These are phyloP conservation scores for Diutina sp. DNA, from an alignment of 1,139 yeast genomes.

Conservation along the genomic window DNA sequence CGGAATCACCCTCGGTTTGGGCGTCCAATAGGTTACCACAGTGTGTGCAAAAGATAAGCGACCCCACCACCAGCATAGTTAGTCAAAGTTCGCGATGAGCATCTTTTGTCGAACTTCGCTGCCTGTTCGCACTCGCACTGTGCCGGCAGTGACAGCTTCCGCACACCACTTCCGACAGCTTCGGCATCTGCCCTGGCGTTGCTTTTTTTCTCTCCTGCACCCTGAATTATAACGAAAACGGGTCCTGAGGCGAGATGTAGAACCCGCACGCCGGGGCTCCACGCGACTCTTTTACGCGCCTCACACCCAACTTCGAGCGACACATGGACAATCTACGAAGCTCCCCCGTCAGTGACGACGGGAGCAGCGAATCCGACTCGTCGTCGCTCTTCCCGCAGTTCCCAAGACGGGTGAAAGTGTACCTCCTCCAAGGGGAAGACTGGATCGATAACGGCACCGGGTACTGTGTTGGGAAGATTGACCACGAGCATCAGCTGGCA, in stretches of 20 bases:
- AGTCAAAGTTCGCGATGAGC: neutral
- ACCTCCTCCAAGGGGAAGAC: conserved; percentile 63
- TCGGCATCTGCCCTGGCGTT: neutral
- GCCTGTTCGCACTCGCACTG: neutral
- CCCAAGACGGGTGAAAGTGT: conserved; percentile 81
- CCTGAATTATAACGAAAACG: neutral
- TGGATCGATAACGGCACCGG: conserved; percentile 97
- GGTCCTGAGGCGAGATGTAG: neutral
- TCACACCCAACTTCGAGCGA: neutral
- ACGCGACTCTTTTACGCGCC: neutral
- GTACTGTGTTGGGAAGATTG: conserved; percentile 63
- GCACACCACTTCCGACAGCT: neutral
- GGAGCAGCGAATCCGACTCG: neutral
- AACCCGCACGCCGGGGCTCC: neutral
- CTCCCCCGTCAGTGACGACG: conserved; percentile 2
- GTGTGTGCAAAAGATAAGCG: conserved; percentile 83
- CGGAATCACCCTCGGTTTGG: conserved; percentile 31
- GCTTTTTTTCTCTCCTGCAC: neutral
- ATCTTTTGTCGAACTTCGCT: neutral
- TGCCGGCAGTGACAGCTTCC: neutral
- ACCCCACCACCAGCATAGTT: conserved; percentile 85
- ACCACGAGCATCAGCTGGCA: conserved; percentile 29
- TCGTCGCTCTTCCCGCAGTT: neutral
- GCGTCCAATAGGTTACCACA: conserved; percentile 87
- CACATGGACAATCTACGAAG: neutral